A percentile compares a stretch with the other conserved stretches of the same genome.
phyloP scores from a whole-genome alignment of 768 basidiomycete genomes.

The Psilocybe subaeruginosa region DNA sequence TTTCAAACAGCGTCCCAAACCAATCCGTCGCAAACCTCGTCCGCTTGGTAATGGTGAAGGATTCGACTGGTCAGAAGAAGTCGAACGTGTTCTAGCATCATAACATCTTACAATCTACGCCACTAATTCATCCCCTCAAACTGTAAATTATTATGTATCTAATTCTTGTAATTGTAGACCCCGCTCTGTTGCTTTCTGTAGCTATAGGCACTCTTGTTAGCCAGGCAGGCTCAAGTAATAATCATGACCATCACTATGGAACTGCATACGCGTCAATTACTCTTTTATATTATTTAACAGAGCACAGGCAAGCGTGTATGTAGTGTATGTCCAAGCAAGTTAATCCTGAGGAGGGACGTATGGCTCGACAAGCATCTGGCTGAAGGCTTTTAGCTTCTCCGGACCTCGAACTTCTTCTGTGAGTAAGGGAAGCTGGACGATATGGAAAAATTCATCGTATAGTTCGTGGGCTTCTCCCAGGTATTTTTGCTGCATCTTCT shows the following conservation, averaged over 20 bases:
- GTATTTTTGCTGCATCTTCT: constrained; percentile 99
- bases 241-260: not conserved
- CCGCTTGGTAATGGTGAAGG: constrained; percentile 44
- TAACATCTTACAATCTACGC: not conserved
- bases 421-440: constrained; percentile 88
- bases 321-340: not conserved
- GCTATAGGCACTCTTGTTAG: not conserved
- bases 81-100: constrained; percentile 31
- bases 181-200: constrained; percentile 3
- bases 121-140: not conserved
- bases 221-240: not conserved
- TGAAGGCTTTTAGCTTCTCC: constrained; percentile 91
- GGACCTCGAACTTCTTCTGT: constrained; percentile 98
- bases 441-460: constrained; percentile 98
- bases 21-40: constrained; percentile 20
- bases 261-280: not conserved
- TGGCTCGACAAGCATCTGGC: constrained; percentile 87
- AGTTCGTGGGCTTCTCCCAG: constrained; percentile 95
- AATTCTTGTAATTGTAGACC: constrained; percentile 2
- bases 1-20: constrained; percentile 13
- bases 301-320: not conserved
- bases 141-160: constrained; percentile 14
- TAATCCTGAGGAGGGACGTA: constrained; percentile 63
- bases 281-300: not conserved
- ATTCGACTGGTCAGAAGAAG: constrained; percentile 44